These are phyloP conservation scores for Pulveroboletus sp. DNA, from an alignment of 768 basidiomycete genomes.

Conservation along the genomic window DNA sequence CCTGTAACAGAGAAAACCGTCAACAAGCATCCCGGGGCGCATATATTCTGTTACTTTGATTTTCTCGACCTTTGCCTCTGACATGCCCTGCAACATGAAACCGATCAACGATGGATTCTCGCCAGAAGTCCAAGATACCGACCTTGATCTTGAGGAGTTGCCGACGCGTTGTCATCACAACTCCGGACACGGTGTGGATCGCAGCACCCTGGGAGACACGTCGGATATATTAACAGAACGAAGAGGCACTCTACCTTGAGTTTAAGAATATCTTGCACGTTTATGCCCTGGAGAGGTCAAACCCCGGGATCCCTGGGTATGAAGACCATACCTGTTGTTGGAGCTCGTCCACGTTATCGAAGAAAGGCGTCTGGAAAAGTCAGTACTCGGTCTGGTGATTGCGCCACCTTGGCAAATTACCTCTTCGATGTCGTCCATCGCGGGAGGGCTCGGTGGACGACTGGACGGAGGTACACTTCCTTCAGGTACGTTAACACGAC, in stretches of 20 bases:
- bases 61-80: slow-evolving; percentile 96
- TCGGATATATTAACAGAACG: neutral
- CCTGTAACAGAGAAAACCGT: slow-evolving; percentile 43
- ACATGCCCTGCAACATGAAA: slow-evolving; percentile 65
- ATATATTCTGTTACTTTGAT: slow-evolving; percentile 60
- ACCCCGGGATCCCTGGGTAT: slow-evolving; percentile 4
- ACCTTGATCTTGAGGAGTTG: slow-evolving; percentile 95
- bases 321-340: slow-evolving; percentile 62
- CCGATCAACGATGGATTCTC: neutral
- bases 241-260: slow-evolving; percentile 57
- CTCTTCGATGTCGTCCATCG: slow-evolving; percentile 41
- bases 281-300: slow-evolving; percentile 66
- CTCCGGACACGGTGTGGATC: slow-evolving; percentile 81
- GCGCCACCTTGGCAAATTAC: slow-evolving; percentile 17
- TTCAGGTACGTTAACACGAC: slow-evolving; percentile 25
- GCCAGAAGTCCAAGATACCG: neutral
- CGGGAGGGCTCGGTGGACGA: slow-evolving; percentile 22
- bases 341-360: slow-evolving; percentile 80
- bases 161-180: slow-evolving; percentile 87
- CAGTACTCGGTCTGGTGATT: neutral
- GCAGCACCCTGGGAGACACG: slow-evolving; percentile 54
- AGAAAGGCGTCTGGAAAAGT: slow-evolving; percentile 49
- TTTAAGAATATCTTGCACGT: slow-evolving; percentile 92
- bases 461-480: slow-evolving; percentile 28
- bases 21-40: neutral